Conservation (phyloP, 1,139 yeast species). For the Kluyveromyces marxianus region DNA sequence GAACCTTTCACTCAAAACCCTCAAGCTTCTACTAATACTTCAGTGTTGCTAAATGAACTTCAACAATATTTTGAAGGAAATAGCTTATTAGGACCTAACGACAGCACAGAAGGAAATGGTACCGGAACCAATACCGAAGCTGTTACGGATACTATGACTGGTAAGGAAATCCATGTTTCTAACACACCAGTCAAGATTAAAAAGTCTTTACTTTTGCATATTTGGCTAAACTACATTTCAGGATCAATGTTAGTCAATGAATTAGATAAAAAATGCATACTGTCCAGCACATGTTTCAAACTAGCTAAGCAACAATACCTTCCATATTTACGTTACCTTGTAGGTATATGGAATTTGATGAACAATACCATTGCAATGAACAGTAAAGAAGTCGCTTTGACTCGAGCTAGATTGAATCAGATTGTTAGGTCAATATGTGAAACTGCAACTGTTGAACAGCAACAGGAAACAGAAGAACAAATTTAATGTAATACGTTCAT, state of each 20-base stretch:
- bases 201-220: slow-evolving; percentile 20
- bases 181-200: slow-evolving; percentile 13
- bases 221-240: slow-evolving; percentile 26
- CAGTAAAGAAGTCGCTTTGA: slow-evolving; percentile 24
- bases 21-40: slow-evolving; percentile 19
- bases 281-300: slow-evolving; percentile 26
- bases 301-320: slow-evolving; percentile 20
- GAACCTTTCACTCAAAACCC: slow-evolving; percentile 27
- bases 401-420: slow-evolving; percentile 21
- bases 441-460: neutral
- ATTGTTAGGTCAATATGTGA: slow-evolving; percentile 7
- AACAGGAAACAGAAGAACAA: neutral
- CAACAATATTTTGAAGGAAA: slow-evolving; percentile 20
- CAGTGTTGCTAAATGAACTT: slow-evolving; percentile 12
- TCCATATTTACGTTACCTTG: slow-evolving; percentile 18
- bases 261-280: slow-evolving; percentile 17
- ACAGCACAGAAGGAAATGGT: neutral
- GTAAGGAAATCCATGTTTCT: no score
- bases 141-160: no score
- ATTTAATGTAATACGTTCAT: neutral
- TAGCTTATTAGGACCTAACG: slow-evolving; percentile 9
- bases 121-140: no score
- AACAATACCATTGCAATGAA: slow-evolving; percentile 29
- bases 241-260: slow-evolving; percentile 27
- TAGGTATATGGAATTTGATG: slow-evolving; percentile 28